Evolutionary conservation across 1,139 yeast species (phyloP), one percentile per base, ranked within the genome.

Genomic region (Blastobotrys serpentis): DNA sequence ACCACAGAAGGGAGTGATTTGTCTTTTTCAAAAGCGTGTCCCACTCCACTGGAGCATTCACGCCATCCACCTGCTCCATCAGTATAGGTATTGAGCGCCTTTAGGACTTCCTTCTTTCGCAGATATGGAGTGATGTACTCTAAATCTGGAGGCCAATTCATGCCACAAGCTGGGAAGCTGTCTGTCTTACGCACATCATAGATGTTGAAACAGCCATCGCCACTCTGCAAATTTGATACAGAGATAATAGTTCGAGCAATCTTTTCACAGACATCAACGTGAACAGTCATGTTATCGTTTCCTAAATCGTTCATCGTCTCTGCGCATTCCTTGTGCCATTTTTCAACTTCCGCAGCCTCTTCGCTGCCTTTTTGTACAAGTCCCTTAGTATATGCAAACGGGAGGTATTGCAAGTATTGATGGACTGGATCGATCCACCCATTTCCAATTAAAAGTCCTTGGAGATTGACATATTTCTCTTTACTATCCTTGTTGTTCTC

Each of bases 341-440:
- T 44, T 33, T 70, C 73, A 22, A 74, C 63, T 2, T 54, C 55
- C 7, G 61, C 49, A 5, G 65, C 65, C 38, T 58, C 59, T 1
- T 46, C 46, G 6, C 66, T 50, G 7, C 64, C 62, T 2, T 56
- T 54, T 30, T 72, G 62, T 7, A 92, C 68, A 6, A 92, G 57
- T 0, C 82, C 84, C 5, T 79, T 75, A 16, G 81, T 75, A 39
- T 81, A 58, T 1, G 86, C 75, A 65, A 76, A 90, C 1, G 95
- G 96, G 33, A 87, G 67, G 60, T 86, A 89, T 13, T 96, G 80
- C 52, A 88, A 72, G 49, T 94, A 83, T 67, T 92, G 98, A 46
- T 78, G 77, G 54, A 81, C 78, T 1, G 98, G 97, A 36, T 89
- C 90, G n/a, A 92, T 80, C 96, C 96, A 92, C 1, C 97, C 98